Evolutionary conservation across 768 basidiomycete species (phyloP).

Genomic region (Mycena metata): DNA sequence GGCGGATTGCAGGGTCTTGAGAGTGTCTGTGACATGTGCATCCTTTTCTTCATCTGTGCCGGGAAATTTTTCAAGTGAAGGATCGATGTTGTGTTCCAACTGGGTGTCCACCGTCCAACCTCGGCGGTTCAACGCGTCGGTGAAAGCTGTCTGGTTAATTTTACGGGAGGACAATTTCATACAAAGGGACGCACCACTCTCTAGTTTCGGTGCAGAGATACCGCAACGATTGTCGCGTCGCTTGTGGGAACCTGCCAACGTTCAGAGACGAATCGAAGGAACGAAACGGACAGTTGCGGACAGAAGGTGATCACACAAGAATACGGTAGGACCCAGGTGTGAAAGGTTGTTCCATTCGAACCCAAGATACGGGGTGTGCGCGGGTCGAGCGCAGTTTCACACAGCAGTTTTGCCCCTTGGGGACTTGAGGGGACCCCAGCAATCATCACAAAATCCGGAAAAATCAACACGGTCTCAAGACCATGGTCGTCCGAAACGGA

Average conservation of each 20-base stretch:
- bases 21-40: slow-evolving; percentile 63
- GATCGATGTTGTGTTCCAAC: slow-evolving; percentile 66
- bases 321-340: slow-evolving; percentile 89
- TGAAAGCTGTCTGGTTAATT: slow-evolving; percentile 63
- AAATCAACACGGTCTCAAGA: slow-evolving; percentile 87
- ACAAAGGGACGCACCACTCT: slow-evolving; percentile 65
- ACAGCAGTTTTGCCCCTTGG: slow-evolving; percentile 78
- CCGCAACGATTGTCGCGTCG: slow-evolving; percentile 92
- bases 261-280: neutral
- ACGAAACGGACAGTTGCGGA: slow-evolving; percentile 31
- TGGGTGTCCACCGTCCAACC: slow-evolving; percentile 86
- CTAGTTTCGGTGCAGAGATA: slow-evolving; percentile 87
- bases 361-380: slow-evolving; percentile 62
- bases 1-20: slow-evolving; percentile 63
- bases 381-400: slow-evolving; percentile 74
- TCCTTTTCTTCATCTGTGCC: slow-evolving; percentile 68
- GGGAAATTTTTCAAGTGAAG: slow-evolving; percentile 73
- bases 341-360: slow-evolving; percentile 60
- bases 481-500: slow-evolving; percentile 74
- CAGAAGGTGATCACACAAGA: slow-evolving; percentile 93
- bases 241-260: slow-evolving; percentile 86
- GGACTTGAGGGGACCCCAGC: slow-evolving; percentile 74
- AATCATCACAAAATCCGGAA: slow-evolving; percentile 93
- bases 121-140: slow-evolving; percentile 69
- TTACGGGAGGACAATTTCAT: neutral